Evolutionary conservation across 148 eudicot species (phyloP).

Genomic region (Polygonum aviculare): DNA sequence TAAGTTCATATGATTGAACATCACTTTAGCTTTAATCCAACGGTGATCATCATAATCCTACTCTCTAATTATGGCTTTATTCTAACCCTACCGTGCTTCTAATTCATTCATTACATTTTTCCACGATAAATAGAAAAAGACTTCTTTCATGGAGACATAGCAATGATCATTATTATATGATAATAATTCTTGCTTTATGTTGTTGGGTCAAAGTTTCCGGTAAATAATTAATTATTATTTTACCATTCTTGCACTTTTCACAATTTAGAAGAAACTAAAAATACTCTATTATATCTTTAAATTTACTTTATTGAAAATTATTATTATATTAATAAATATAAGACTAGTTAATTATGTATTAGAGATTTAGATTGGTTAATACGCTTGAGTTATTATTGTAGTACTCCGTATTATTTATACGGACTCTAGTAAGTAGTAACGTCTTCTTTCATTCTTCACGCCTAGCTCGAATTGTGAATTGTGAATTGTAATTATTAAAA

Average conservation of each 20-base stretch:
- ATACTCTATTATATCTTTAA: no score
- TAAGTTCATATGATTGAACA: not conserved
- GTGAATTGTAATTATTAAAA: slow-evolving; percentile 1
- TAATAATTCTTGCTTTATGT: not conserved
- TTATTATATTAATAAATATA: no score
- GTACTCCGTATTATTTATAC: not conserved
- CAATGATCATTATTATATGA: not conserved
- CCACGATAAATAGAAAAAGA: not conserved
- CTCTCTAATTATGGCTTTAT: not conserved
- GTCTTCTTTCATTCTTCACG: not conserved
- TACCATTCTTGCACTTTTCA: no score
- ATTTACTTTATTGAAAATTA: no score
- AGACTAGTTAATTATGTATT: no score
- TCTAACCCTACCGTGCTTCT: slow-evolving; percentile 5
- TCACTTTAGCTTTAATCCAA: slow-evolving; percentile 1
- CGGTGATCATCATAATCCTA: not conserved
- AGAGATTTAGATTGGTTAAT: no score
- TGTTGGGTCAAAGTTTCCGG: not conserved
- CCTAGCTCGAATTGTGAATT: slow-evolving; percentile 3
- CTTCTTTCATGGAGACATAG: not conserved
- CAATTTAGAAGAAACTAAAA: no score
- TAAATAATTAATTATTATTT: not conserved
- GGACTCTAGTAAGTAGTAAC: not conserved
- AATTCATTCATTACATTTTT: not conserved
- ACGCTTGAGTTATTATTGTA: no score